Percentiles rank a stretch among this genome's conserved stretches.
phyloP scores from a whole-genome alignment of 441 rosid species.

The Adansonia rubrostipa region DNA sequence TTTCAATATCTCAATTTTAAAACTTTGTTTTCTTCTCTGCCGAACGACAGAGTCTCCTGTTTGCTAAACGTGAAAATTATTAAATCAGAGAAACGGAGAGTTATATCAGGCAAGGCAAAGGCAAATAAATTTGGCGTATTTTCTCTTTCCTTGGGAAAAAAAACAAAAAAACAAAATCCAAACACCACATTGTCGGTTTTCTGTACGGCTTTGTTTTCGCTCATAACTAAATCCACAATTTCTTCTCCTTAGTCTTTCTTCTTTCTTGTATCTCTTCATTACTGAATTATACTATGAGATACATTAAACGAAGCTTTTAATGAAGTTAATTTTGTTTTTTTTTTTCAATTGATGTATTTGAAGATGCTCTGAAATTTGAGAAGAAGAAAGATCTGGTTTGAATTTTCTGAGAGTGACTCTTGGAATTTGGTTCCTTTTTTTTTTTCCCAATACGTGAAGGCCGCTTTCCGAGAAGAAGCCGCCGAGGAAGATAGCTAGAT shows the following conservation, averaged over 20 bases:
- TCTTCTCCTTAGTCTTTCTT: not conserved
- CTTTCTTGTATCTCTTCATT: not conserved
- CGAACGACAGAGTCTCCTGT: constrained; percentile 5
- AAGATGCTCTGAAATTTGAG: constrained; percentile 21
- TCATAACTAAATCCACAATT: constrained; percentile 4
- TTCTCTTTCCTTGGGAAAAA: constrained; percentile 27
- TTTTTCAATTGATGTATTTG: not conserved
- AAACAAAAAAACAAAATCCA: constrained; percentile 27
- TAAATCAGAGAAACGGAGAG: constrained; percentile 29
- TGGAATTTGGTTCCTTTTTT: not conserved
- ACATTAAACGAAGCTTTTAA: constrained; percentile 7
- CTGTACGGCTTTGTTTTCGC: constrained; percentile 27
- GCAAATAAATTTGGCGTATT: constrained; percentile 16
- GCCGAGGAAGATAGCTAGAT: constrained; percentile 14
- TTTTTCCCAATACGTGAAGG: constrained; percentile 27
- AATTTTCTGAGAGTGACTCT: constrained; percentile 25
- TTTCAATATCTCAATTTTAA: not conserved
- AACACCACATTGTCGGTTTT: constrained; percentile 32
- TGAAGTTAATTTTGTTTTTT: not conserved
- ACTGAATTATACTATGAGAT: constrained; percentile 11
- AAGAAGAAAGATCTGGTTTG: constrained; percentile 40
- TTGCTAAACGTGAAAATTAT: constrained; percentile 22
- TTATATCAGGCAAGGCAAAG: constrained; percentile 21
- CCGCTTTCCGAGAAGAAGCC: constrained; percentile 20
- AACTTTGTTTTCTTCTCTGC: constrained; percentile 20